phyloP scores from a whole-genome alignment of 345 rosid genomes.

The Hirschfeldia incana region DNA sequence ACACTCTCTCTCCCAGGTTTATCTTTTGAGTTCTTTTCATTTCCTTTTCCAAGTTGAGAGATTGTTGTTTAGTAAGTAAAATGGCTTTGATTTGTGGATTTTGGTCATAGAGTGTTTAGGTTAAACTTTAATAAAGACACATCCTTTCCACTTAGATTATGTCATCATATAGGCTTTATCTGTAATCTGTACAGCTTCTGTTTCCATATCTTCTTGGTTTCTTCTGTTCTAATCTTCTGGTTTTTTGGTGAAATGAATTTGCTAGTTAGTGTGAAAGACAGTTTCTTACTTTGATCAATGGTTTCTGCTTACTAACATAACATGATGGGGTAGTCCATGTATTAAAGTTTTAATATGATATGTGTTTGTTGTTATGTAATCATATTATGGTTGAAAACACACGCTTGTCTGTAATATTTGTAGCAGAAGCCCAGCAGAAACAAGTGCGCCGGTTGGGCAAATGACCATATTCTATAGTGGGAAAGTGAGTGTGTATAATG shows the following conservation, averaged over 20 bases:
- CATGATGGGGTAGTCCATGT: background rate
- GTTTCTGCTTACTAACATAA: background rate
- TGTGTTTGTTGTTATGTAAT: background rate
- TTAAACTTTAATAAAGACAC: background rate
- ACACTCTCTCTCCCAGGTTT: slow-evolving; percentile 56
- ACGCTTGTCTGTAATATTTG: slow-evolving; percentile 27
- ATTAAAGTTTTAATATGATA: slow-evolving; percentile 27
- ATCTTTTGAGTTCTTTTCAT: background rate
- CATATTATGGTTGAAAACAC: background rate
- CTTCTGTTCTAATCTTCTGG: background rate
- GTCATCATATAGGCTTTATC: background rate
- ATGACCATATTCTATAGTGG: slow-evolving; percentile 96
- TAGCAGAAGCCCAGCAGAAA: slow-evolving; percentile 53
- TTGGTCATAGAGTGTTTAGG: background rate
- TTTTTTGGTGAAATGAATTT: background rate
- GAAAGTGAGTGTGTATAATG: slow-evolving; percentile 86
- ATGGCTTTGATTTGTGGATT: background rate
- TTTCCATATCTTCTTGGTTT: slow-evolving; percentile 11
- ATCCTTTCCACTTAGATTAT: background rate
- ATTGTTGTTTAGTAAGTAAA: background rate
- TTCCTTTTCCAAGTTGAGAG: too few relatives aligned
- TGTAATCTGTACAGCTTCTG: slow-evolving; percentile 3
- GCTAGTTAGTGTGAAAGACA: background rate
- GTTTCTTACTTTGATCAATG: too few relatives aligned
- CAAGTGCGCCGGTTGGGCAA: slow-evolving; percentile 53